A percentile compares a stretch with the other conserved stretches of the same genome.
These are phyloP conservation scores for Emergomyces orientalis DNA, from an alignment of 2,329 filamentous ascomycete species.

Conservation along the genomic window DNA sequence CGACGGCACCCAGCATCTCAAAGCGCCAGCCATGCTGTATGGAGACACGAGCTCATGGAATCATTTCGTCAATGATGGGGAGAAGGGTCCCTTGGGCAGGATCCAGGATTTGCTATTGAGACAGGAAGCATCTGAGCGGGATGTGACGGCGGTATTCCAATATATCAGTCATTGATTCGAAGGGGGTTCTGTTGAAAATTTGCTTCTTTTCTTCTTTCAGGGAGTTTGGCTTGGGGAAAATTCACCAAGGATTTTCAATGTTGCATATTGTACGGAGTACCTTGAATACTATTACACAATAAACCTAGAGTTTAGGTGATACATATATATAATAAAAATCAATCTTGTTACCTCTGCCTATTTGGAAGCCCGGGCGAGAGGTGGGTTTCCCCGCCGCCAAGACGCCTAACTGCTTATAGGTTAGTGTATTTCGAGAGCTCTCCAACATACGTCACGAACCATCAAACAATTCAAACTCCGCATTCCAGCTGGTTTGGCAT, in stretches of 20 bases:
- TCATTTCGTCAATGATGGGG: constrained; percentile 75
- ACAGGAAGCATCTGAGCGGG: constrained; percentile 68
- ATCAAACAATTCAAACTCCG: not conserved
- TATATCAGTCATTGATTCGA: constrained; percentile 75
- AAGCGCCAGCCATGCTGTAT: constrained; percentile 90
- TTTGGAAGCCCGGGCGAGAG: no score
- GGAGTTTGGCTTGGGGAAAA: not conserved
- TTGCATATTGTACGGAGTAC: not conserved
- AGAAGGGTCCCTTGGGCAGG: constrained; percentile 55
- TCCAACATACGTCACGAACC: not conserved
- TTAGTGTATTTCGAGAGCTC: not conserved
- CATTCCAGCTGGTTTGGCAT: not conserved
- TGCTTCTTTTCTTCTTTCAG: not conserved
- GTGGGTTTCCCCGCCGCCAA: not conserved
- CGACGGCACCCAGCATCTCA: constrained; percentile 77
- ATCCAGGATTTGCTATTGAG: constrained; percentile 88
- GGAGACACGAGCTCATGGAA: constrained; percentile 99
- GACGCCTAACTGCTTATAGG: not conserved
- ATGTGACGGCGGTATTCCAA: constrained; percentile 93
- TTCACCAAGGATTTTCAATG: not conserved
- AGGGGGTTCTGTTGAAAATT: not conserved
- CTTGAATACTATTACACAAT: not conserved
- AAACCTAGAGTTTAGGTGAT: not conserved
- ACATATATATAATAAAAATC: not conserved
- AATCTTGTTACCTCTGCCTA: not conserved